Evolutionary conservation across 2,329 filamentous ascomycete genomes (phyloP), one percentile per base, ranked within the genome.

Genomic region (Aspergillus ustus): DNA sequence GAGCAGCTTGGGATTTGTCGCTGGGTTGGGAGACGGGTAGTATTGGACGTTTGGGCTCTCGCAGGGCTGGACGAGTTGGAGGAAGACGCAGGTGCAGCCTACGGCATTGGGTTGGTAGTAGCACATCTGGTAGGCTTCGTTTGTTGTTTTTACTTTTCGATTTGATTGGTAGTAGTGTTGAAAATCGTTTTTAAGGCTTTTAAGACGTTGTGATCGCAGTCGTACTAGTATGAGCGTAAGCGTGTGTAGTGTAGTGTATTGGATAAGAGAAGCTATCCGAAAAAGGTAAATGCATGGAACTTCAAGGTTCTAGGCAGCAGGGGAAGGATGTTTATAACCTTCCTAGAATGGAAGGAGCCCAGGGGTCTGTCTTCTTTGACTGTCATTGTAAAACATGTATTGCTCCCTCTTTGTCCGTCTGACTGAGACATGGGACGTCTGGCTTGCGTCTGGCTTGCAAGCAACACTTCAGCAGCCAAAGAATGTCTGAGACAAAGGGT

Each of bases 21-120:
- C 55, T 17, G 53, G 60, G 2, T 62, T 61, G 20, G 55, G 61
- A 1, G 65, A 57, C 1, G 59, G 57, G 40, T 56, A 52, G 43
- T 53, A 37, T 7, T 48, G 52, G 11, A 60, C 64, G n/a, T 46
- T 29, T 34, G 45, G 64, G 20, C 50, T 28, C 49, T 25, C 13
- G 45, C 68, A 70, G 22, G 67, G 68, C 45, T 64, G 64, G 58
- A 68, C 44, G 17, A 70, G 67, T 51, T 66, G 63, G 50, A 61
- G 55, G 64, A 67, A 65, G 37, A 57, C 20, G 61, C 63, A 68
- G 57, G 55, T 66, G 63, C 66, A 68, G 50, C 28, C 44, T 3
- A 60, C 62, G 6, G 61, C 60, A 59, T 67, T 70, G 29, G 67
- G 63, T 62, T 65, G 45, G 59, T 66, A 64, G 57, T 52, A 65